These are phyloP conservation scores for Cyclotella sp. DNA, from an alignment of 108 stramenopile genomes.

Conservation along the genomic window DNA sequence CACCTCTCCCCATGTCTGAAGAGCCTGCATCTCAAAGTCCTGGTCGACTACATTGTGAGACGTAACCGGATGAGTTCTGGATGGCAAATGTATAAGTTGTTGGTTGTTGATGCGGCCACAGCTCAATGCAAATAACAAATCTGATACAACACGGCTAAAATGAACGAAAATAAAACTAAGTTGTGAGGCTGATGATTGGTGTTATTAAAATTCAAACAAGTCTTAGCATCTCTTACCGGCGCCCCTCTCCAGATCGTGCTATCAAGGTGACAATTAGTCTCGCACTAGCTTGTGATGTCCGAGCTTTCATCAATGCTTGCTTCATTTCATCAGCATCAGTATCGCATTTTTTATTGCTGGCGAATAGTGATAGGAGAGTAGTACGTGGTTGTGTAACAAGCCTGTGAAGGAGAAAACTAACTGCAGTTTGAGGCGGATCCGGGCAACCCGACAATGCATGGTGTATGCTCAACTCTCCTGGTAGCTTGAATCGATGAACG, in stretches of 20 bases:
- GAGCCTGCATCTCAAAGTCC: slow-evolving; percentile 63
- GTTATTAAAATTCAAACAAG: background rate
- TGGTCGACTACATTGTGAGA: background rate
- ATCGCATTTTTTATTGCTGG: slow-evolving; percentile 9
- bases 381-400: slow-evolving; percentile 84
- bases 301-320: slow-evolving; percentile 49
- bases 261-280: slow-evolving; percentile 83
- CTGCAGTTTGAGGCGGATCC: slow-evolving; percentile 78
- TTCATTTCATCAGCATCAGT: slow-evolving; percentile 30
- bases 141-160: slow-evolving; percentile 71
- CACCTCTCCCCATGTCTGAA: slow-evolving; percentile 47
- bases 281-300: slow-evolving; percentile 73
- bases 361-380: slow-evolving; percentile 30
- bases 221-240: slow-evolving; percentile 43
- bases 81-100: slow-evolving; percentile 14
- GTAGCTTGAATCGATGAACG: slow-evolving; percentile 77
- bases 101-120: slow-evolving; percentile 53
- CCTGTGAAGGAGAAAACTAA: slow-evolving; percentile 86
- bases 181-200: background rate
- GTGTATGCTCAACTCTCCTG: slow-evolving; percentile 23
- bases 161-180: no score
- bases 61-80: background rate
- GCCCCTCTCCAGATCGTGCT: slow-evolving; percentile 91
- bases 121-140: slow-evolving; percentile 83
- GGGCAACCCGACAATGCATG: slow-evolving; percentile 83